Conservation (phyloP, 140 eudicot genomes). For the Bidens hawaiensis region DNA sequence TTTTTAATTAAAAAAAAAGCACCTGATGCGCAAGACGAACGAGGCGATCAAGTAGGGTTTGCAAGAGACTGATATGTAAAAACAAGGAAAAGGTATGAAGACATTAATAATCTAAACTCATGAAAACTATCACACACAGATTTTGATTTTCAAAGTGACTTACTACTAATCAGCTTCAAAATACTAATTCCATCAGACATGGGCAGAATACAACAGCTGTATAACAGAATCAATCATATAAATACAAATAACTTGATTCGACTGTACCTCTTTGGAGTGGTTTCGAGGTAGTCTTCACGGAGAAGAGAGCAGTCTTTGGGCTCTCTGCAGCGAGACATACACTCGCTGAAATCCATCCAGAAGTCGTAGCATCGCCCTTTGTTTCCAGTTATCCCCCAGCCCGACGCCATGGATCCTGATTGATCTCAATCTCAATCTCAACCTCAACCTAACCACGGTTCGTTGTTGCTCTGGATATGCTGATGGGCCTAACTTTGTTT, state of each 20-base stretch:
- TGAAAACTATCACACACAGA: background rate
- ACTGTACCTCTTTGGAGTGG: slow-evolving; percentile 56
- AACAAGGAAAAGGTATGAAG: too few species aligned
- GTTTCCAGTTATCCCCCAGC: slow-evolving; percentile 97
- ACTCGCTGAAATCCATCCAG: slow-evolving; percentile 98
- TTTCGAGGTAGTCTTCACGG: slow-evolving; percentile 73
- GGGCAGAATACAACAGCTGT: background rate
- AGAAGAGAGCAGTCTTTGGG: slow-evolving; percentile 85
- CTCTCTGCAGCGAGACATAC: slow-evolving; percentile 90
- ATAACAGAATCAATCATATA: background rate
- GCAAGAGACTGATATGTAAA: too few species aligned
- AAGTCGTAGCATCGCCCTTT: slow-evolving; percentile 94
- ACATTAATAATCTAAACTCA: background rate
- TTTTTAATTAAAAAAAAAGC: too few species aligned
- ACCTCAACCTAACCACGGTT: slow-evolving; percentile 2
- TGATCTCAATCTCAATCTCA: slow-evolving; percentile 15
- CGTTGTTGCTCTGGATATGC: background rate
- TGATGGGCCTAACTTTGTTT: slow-evolving; percentile 3
- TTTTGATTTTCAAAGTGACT: too few species aligned
- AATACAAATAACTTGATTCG: background rate
- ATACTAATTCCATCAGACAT: background rate
- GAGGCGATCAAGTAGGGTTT: too few species aligned
- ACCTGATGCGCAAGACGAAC: too few species aligned
- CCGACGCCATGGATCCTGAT: slow-evolving; percentile 71
- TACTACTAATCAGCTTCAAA: background rate